phyloP scores from a whole-genome alignment of 768 basidiomycete genomes.

The Tricholoma saponaceum region DNA sequence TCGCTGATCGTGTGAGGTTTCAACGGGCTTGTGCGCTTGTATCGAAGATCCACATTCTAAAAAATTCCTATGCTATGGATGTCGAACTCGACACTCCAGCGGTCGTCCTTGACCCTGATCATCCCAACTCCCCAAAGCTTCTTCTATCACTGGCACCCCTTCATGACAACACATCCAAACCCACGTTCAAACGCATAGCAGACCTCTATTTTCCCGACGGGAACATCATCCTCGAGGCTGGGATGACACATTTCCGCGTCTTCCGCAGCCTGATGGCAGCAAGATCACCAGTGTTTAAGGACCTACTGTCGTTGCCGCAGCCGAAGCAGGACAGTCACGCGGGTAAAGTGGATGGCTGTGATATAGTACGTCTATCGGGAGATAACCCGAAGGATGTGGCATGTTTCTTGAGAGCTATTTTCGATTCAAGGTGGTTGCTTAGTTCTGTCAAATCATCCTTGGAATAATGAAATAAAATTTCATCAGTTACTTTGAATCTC shows the following conservation, averaged over 20 bases:
- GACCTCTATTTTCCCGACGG: constrained; percentile 25
- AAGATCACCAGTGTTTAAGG: constrained; percentile 32
- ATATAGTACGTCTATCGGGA: constrained; percentile 22
- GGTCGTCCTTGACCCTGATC: too few species aligned
- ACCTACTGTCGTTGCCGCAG: constrained; percentile 35
- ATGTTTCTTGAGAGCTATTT: constrained; percentile 22
- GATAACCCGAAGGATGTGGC: neutral
- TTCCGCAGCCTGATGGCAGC: constrained; percentile 29
- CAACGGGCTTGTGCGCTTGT: too few species aligned
- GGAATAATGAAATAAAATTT: neutral
- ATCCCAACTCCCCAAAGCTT: too few species aligned
- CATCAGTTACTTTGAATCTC: constrained; percentile 29
- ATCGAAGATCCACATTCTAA: too few species aligned
- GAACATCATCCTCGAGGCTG: constrained; percentile 33
- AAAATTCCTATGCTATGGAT: too few species aligned
- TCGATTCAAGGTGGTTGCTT: constrained; percentile 30
- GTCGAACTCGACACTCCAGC: too few species aligned
- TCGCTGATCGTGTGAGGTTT: too few species aligned
- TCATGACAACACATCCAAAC: neutral
- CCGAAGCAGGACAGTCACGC: constrained; percentile 6
- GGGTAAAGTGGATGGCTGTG: constrained; percentile 24
- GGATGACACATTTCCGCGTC: constrained; percentile 29
- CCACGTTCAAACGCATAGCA: neutral
- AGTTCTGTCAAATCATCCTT: neutral
- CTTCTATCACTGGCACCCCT: too few species aligned